phyloP scores from a whole-genome alignment of 805 yeast species.

The Candida bentonensis region DNA sequence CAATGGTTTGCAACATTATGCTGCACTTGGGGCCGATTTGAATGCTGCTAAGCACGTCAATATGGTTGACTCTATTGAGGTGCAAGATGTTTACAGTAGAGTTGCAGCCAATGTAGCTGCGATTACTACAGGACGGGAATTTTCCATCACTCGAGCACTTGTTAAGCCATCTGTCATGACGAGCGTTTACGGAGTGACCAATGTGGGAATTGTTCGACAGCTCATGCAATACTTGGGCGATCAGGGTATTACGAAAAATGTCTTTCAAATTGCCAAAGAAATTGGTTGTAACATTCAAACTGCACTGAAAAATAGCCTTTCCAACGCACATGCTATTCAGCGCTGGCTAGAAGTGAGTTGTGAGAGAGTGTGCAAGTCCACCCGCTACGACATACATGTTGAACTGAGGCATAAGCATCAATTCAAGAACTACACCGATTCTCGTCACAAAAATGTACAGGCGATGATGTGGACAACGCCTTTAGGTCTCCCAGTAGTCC shows the following conservation, averaged over 20 bases:
- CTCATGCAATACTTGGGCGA: not conserved
- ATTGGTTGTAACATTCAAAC: not conserved
- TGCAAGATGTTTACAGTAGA: conserved; percentile 35
- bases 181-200: conserved; percentile 85
- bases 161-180: conserved; percentile 93
- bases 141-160: conserved; percentile 45
- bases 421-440: not conserved
- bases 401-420: not conserved
- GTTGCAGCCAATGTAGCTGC: conserved; percentile 30
- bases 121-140: conserved; percentile 19
- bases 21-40: conserved; percentile 41
- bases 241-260: not conserved
- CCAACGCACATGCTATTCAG: not conserved
- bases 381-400: not conserved
- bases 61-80: conserved; percentile 31
- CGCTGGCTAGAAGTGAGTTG: not conserved
- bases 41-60: conserved; percentile 42
- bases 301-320: not conserved
- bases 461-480: conserved; percentile 67
- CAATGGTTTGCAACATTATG: conserved; percentile 45
- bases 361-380: not conserved
- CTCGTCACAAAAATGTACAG: not conserved
- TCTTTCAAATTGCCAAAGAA: not conserved
- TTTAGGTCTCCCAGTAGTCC: conserved; percentile 79
- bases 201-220: conserved; percentile 14